These are phyloP conservation scores for Xylaria sp. DNA, from an alignment of 2,329 filamentous ascomycete species.

Conservation along the genomic window DNA sequence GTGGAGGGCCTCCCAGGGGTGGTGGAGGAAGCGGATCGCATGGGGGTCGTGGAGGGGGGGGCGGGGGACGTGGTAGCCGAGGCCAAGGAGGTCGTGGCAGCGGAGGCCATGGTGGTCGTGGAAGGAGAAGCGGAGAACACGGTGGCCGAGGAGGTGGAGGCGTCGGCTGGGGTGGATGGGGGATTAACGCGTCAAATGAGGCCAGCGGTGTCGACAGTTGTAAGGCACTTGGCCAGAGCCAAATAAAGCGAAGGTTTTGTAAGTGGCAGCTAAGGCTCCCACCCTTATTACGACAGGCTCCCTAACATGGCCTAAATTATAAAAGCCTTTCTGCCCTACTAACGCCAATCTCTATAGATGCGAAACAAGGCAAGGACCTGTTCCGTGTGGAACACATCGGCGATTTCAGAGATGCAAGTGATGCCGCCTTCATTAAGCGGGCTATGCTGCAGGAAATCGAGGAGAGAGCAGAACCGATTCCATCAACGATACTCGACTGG, in stretches of 20 bases:
- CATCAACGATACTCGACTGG: not conserved
- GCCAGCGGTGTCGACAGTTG: not conserved
- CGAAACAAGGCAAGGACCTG: not conserved
- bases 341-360: not conserved
- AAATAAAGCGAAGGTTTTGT: slow-evolving; percentile 5
- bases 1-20: not conserved
- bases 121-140: not conserved
- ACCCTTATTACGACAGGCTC: too few species aligned
- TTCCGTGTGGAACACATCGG: not conserved
- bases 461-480: not conserved
- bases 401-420: not conserved
- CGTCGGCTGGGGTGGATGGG: too few species aligned
- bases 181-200: not conserved
- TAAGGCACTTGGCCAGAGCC: not conserved
- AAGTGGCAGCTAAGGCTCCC: too few species aligned
- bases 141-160: not conserved
- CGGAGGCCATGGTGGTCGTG: not conserved
- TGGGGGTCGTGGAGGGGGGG: not conserved
- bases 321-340: too few species aligned
- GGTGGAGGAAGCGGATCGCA: not conserved
- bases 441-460: slow-evolving; percentile 10
- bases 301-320: too few species aligned
- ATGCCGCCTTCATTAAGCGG: slow-evolving; percentile 2
- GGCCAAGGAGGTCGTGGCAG: not conserved
- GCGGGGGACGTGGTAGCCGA: not conserved